phyloP scores from a whole-genome alignment of 306 rosid genomes.

The Dryas drummondii region DNA sequence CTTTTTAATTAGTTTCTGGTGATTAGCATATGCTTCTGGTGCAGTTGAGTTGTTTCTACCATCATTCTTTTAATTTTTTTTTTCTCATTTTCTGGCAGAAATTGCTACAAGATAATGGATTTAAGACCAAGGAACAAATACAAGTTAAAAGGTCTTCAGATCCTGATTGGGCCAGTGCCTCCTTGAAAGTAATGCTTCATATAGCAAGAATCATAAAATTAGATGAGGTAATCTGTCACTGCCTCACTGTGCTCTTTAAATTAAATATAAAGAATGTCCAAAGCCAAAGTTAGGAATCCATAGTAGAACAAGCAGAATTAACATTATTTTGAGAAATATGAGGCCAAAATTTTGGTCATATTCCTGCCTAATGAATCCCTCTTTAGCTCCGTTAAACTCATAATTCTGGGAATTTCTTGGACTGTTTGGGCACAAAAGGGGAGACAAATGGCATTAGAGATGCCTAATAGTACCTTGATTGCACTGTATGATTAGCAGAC shows the following conservation, averaged over 20 bases:
- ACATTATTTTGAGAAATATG: not conserved
- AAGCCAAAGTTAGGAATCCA: not conserved
- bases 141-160: constrained; percentile 34
- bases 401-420: constrained; percentile 9
- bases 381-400: constrained; percentile 5
- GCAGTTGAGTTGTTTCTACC: constrained; percentile 22
- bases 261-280: not conserved
- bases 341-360: not conserved
- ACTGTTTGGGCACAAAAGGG: constrained; percentile 22
- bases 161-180: constrained; percentile 34
- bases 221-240: constrained; percentile 63
- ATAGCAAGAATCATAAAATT: constrained; percentile 65
- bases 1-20: not conserved
- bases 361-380: constrained; percentile 8
- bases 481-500: constrained; percentile 19
- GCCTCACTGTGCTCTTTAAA: constrained; percentile 23
- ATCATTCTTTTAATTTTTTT: constrained; percentile 11
- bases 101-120: constrained; percentile 59
- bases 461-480: not conserved
- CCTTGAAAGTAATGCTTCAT: constrained; percentile 54
- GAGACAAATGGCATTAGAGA: constrained; percentile 14
- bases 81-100: constrained; percentile 43
- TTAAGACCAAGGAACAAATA: constrained; percentile 51
- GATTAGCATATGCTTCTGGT: constrained; percentile 7
- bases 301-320: constrained; percentile 5